Percentiles rank a stretch among this genome's conserved stretches.
phyloP scores from a whole-genome alignment of 176 grass and related monocot species.

The Otatea glauca region DNA sequence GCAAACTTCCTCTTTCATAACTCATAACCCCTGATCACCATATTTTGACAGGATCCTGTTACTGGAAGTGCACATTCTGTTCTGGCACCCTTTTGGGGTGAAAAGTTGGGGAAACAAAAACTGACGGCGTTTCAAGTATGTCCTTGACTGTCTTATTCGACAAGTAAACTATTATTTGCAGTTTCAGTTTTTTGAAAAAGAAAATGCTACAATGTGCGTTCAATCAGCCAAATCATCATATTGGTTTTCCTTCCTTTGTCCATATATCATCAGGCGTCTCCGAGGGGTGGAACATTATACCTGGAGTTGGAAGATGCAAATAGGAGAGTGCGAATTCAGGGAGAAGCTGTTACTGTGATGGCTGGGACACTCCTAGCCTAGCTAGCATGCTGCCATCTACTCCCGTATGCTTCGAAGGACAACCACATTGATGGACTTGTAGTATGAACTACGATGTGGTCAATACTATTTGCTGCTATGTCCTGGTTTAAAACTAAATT shows the following conservation, averaged over 20 bases:
- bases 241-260: neutral
- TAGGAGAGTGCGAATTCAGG: slow-evolving; percentile 61
- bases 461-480: neutral
- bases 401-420: neutral
- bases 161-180: neutral
- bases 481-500: neutral
- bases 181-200: neutral
- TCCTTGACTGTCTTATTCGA: neutral
- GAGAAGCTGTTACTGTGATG: slow-evolving; percentile 80
- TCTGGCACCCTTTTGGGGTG: slow-evolving; percentile 74
- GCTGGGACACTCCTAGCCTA: slow-evolving; percentile 38
- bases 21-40: neutral
- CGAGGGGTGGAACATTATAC: slow-evolving; percentile 64
- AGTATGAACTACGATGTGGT: neutral
- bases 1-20: neutral
- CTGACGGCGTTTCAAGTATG: slow-evolving; percentile 69
- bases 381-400: neutral
- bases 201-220: neutral
- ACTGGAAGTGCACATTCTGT: slow-evolving; percentile 72
- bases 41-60: slow-evolving; percentile 68
- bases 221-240: neutral
- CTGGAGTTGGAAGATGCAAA: slow-evolving; percentile 55
- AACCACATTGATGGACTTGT: neutral
- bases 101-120: slow-evolving; percentile 67
- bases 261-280: slow-evolving; percentile 55